Evolutionary conservation across 768 basidiomycete genomes (phyloP), one percentile per base, ranked within the genome.

Genomic region (Auriculariales sp.): DNA sequence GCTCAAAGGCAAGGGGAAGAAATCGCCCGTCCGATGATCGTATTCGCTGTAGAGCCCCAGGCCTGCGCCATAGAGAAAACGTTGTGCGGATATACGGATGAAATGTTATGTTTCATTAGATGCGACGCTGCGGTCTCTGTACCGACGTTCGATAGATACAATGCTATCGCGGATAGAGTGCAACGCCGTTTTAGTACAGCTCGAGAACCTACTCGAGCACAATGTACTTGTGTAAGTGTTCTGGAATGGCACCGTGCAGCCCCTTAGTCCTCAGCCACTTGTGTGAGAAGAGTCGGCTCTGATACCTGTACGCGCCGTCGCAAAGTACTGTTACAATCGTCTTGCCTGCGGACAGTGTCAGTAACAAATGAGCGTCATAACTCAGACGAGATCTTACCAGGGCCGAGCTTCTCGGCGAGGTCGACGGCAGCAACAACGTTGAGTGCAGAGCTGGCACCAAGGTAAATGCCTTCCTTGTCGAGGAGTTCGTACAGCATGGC

Each of bases 231-330:
- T 79, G 82, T 54, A 98, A 64, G 55, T 86, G 74, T 44, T 76
- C 71, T 1, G 95, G 93, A 59, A 99, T 88, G 22, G 82, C 80
- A 29, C 74, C 69, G 34, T 75, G 72, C 46, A 99, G 68, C 0
- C 74, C 80, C 62, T 98, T 98, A 30, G 74, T 69, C 60, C 79
- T 70, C 44, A 99, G 67, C 95, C 95, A 99, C 57, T 78, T 77
- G 62, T 85, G 85, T 14, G 92, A 95, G 69, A 99, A 99, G 30
- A 99, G 68, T 10, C 95, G 77, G 53, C 88, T 93, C 68, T 98
- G 95, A 61, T 99, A 95, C 60, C 95, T 77, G 60, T 98, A 94
- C 39, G 95, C 95, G 5, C 94, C 95, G 61, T 99, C 95, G 63
- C 85, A 89, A 32, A 99, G 66, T 48, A 97, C 74, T 3, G 95